These are phyloP conservation scores for Favolaschia claudopus DNA, from an alignment of 768 basidiomycete species.

Conservation along the genomic window DNA sequence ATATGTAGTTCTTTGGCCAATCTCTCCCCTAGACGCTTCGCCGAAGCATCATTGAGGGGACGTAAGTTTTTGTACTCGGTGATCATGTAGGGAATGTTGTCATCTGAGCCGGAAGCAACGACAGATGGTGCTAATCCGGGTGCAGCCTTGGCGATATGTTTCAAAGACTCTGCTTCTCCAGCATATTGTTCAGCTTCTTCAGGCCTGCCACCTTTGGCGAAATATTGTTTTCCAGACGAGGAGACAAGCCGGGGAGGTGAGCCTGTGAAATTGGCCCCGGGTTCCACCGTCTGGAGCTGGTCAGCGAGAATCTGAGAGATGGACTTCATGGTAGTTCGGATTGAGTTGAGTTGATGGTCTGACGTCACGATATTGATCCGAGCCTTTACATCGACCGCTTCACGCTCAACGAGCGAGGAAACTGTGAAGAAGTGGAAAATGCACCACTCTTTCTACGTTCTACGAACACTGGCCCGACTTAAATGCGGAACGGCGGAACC, in stretches of 20 bases:
- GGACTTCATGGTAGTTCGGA: too few species aligned
- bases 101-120: conserved; percentile 53
- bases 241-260: conserved; percentile 57
- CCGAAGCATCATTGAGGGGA: conserved; percentile 53
- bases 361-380: too few species aligned
- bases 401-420: too few species aligned
- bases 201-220: conserved; percentile 62
- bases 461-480: too few species aligned
- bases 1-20: conserved; percentile 73
- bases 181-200: conserved; percentile 68
- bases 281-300: conserved; percentile 58
- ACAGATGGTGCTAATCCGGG: conserved; percentile 71
- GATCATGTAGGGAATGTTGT: conserved; percentile 68
- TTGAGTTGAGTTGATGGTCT: too few species aligned
- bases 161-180: conserved; percentile 76
- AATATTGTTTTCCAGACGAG: conserved; percentile 66
- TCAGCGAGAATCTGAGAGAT: conserved; percentile 48
- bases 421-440: too few species aligned
- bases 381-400: too few species aligned
- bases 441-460: too few species aligned
- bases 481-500: too few species aligned
- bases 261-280: conserved; percentile 54
- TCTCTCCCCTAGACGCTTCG: conserved; percentile 60
- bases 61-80: conserved; percentile 75
- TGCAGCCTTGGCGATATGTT: conserved; percentile 67